A percentile compares a stretch with the other conserved stretches of the same genome.
phyloP scores from a whole-genome alignment of 192 early-diverging fungal genomes.

The Ambispora gerdemannii region DNA sequence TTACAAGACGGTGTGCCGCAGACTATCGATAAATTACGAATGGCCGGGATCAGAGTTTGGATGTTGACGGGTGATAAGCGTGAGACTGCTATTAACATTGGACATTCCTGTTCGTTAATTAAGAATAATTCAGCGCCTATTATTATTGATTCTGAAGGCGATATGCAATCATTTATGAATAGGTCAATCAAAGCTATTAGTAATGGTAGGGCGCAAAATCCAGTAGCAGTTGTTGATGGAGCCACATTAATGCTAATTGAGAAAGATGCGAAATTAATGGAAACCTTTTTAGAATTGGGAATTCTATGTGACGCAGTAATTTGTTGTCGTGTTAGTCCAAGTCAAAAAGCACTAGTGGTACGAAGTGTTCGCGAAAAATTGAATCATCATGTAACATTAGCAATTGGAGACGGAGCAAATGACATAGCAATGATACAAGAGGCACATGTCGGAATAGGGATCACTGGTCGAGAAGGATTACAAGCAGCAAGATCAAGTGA shows the following conservation, averaged over 20 bases:
- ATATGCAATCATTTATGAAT: constrained; percentile 37
- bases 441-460: constrained; percentile 90
- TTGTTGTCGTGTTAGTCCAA: constrained; percentile 86
- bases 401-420: constrained; percentile 93
- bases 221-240: constrained; percentile 48
- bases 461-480: constrained; percentile 83
- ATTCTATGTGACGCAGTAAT: constrained; percentile 77
- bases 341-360: constrained; percentile 88
- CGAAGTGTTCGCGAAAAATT: constrained; percentile 54
- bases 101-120: constrained; percentile 69
- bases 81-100: constrained; percentile 92
- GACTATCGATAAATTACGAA: constrained; percentile 71
- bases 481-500: constrained; percentile 84
- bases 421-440: constrained; percentile 96
- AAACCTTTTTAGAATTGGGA: constrained; percentile 70
- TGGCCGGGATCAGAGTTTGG: constrained; percentile 82
- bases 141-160: constrained; percentile 42
- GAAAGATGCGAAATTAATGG: constrained; percentile 47
- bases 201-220: constrained; percentile 38
- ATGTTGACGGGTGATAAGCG: constrained; percentile 91
- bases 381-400: constrained; percentile 60
- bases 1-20: constrained; percentile 84
- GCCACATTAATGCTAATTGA: constrained; percentile 47
- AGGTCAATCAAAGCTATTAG: constrained; percentile 39
- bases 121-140: constrained; percentile 48